Evolutionary conservation across 495 filamentous ascomycete genomes (phyloP).

Genomic region (Bombardia bombarda): DNA sequence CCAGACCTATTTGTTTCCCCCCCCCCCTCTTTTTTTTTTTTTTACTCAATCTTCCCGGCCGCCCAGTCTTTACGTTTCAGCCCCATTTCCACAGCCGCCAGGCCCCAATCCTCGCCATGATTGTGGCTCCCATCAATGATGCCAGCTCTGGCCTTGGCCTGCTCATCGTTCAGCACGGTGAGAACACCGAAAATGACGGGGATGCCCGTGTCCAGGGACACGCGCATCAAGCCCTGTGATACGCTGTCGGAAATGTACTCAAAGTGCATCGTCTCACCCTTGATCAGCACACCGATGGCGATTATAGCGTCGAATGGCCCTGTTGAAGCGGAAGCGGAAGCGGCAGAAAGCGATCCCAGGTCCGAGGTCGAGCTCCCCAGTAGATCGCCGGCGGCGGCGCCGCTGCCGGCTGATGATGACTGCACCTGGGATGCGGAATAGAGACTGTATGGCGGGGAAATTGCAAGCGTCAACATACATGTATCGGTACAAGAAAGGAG

Average conservation of each 20-base stretch:
- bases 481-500: not conserved
- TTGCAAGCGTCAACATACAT: not conserved
- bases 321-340: conserved; percentile 27
- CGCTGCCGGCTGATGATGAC: conserved; percentile 53
- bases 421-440: conserved; percentile 84
- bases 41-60: conserved; percentile 49
- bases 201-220: conserved; percentile 78
- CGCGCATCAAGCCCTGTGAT: conserved; percentile 84
- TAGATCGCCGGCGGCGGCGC: conserved; percentile 70
- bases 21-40: not conserved
- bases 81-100: conserved; percentile 64
- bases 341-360: conserved; percentile 32
- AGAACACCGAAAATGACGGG: conserved; percentile 91
- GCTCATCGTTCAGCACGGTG: conserved; percentile 81
- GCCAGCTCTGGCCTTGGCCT: conserved; percentile 81
- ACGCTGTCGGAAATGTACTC: conserved; percentile 95
- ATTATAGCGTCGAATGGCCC: conserved; percentile 86
- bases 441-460: conserved; percentile 43
- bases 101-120: conserved; percentile 87
- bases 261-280: conserved; percentile 98
- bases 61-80: conserved; percentile 62
- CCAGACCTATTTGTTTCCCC: not conserved
- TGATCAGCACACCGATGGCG: conserved; percentile 92
- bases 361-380: conserved; percentile 61
- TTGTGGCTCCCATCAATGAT: conserved; percentile 59